Evolutionary conservation across 2,329 filamentous ascomycete species (phyloP).

Genomic region (Colletotrichum tropicale): DNA sequence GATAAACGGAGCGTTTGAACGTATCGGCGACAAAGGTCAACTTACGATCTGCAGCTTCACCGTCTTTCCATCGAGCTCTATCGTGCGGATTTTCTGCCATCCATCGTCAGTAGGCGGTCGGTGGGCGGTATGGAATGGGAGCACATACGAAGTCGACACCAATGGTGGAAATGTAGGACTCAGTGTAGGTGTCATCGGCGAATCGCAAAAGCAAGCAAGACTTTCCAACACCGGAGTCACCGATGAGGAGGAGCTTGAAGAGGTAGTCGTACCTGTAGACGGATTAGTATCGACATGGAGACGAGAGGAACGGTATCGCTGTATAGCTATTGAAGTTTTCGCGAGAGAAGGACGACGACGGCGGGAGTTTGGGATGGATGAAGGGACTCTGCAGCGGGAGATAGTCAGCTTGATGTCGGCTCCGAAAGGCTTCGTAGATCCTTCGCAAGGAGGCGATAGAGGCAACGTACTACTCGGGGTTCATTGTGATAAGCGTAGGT

Average conservation of each 20-base stretch:
- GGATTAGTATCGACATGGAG: slow-evolving; percentile 26
- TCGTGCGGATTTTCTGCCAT: slow-evolving; percentile 95
- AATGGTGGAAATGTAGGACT: slow-evolving; percentile 99
- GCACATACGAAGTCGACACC: slow-evolving; percentile 93
- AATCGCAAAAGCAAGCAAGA: slow-evolving; percentile 98
- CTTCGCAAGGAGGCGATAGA: slow-evolving; percentile 15
- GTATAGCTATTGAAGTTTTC: not conserved
- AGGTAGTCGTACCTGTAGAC: slow-evolving; percentile 95
- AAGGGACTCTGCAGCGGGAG: slow-evolving; percentile 8
- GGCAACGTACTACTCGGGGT: slow-evolving; percentile 84
- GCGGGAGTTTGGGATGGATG: not conserved
- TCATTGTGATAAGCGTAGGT: slow-evolving; percentile 66
- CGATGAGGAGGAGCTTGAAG: slow-evolving; percentile 99
- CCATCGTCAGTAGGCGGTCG: slow-evolving; percentile 11
- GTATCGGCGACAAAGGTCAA: slow-evolving; percentile 22
- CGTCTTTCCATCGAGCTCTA: slow-evolving; percentile 99
- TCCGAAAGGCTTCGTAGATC: not conserved
- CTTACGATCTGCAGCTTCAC: slow-evolving; percentile 99
- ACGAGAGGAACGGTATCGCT: not conserved
- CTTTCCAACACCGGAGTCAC: slow-evolving; percentile 99
- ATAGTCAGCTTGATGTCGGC: slow-evolving; percentile 23
- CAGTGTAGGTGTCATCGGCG: slow-evolving; percentile 98
- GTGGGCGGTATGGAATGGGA: not conserved
- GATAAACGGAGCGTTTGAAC: not conserved
- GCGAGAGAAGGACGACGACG: not conserved